Conservation (phyloP, 148 eudicot genomes). For the Dysphania ambrosioides region DNA sequence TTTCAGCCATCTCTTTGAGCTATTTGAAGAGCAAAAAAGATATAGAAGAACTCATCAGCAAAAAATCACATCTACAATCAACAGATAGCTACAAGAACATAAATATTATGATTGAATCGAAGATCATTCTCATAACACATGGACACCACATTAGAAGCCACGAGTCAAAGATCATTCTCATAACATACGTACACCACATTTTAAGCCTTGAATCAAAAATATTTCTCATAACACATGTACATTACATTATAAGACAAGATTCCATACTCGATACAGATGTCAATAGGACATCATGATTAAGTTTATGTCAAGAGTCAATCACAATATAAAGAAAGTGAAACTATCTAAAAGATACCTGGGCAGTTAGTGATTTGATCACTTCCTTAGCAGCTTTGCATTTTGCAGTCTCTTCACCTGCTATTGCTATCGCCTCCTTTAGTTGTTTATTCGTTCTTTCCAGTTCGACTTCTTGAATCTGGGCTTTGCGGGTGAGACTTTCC, state of each 20-base stretch:
- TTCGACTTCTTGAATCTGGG: constrained; percentile 71
- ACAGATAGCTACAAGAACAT: neutral
- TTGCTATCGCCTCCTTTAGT: constrained; percentile 76
- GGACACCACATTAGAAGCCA: constrained; percentile 6
- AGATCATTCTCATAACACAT: constrained; percentile 12
- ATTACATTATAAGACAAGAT: neutral
- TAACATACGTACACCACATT: no score
- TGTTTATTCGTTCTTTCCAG: constrained; percentile 70
- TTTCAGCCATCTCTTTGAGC: constrained; percentile 95
- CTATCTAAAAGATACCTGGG: constrained; percentile 56
- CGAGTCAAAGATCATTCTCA: no score
- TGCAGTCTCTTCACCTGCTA: constrained; percentile 90
- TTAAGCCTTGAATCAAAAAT: no score
- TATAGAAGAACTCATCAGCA: neutral
- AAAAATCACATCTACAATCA: neutral
- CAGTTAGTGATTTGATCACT: constrained; percentile 89
- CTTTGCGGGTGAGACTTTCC: constrained; percentile 66
- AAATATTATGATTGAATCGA: neutral
- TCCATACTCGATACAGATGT: neutral
- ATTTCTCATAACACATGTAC: no score
- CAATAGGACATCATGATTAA: neutral
- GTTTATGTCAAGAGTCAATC: constrained; percentile 2
- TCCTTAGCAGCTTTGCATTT: constrained; percentile 97
- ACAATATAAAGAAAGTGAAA: neutral
- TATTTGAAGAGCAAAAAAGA: constrained; percentile 17